Evolutionary conservation across 2,329 filamentous ascomycete genomes (phyloP), one percentile per base, ranked within the genome.

Genomic region (Cladorrhinum sp.): DNA sequence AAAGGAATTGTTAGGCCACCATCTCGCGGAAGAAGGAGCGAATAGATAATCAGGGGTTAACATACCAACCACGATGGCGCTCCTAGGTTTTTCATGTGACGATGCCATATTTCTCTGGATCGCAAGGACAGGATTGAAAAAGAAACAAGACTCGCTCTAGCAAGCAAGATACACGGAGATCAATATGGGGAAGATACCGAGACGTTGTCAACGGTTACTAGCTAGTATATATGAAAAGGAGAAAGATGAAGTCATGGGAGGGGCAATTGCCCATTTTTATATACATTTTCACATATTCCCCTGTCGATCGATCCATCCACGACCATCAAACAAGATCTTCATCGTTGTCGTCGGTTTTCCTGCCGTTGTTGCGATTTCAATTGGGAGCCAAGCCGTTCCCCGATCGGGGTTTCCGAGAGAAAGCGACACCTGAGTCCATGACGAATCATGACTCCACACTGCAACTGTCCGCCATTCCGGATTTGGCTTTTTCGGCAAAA

Each of bases 1-100:
- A 0, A 86, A 85, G 55, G 23, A 39, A 58, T 28, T 9, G 23
- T 30, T 12, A 14, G 5, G 16, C 36, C 24, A 10, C 23, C 23
- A 23, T 53, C 12, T 55, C 14, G 33, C 3, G 5, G 28, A 16
- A 50, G 23, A 21, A 33, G 42, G 5, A 24, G 14, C 39, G 33
- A 26, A 18, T 42, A 3, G 21, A 12, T 39, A 20, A n/a, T n/a
- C n/a, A 50, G 14, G 46, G 33, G 28, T 3, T n/a, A 24, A 50
- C 60, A 50, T 51, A 62, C 60, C 60, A 57, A 62, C 48, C n/a
- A 62, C 36, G 30, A 62, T 62, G 33, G 60, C 60, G 46, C 12
- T 62, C 20, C 30, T 18, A 14, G 60, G 60, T 23, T 33, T 56
- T 42, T 59, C 36, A 5, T 59, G 30, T 48, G 51, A 18, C 14